These are phyloP conservation scores for Microcyclospora pomicola DNA, from an alignment of 2,329 filamentous ascomycete species.

Conservation along the genomic window DNA sequence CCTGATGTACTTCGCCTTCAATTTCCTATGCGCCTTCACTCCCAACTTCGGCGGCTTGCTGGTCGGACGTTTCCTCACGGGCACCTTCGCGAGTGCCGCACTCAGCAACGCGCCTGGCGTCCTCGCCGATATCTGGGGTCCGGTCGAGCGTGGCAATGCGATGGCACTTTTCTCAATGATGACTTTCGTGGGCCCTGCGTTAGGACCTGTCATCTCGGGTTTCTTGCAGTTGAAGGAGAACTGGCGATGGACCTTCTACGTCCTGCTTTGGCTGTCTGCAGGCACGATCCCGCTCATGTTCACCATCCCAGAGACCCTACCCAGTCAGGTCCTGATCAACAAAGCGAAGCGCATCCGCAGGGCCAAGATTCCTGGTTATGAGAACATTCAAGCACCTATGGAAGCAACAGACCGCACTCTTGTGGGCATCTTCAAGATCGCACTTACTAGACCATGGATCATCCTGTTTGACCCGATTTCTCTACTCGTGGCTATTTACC, in stretches of 20 bases:
- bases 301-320: constrained; percentile 46
- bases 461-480: constrained; percentile 43
- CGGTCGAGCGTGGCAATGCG: constrained; percentile 38
- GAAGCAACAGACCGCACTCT: constrained; percentile 35
- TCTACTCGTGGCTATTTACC: constrained; percentile 38
- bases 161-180: constrained; percentile 42
- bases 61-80: constrained; percentile 42
- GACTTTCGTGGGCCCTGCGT: constrained; percentile 40
- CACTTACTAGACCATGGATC: constrained; percentile 40
- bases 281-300: constrained; percentile 33
- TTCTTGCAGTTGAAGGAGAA: constrained; percentile 42
- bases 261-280: constrained; percentile 28
- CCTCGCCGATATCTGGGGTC: constrained; percentile 41
- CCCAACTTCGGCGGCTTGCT: constrained; percentile 40
- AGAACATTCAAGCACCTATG: constrained; percentile 36
- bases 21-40: constrained; percentile 14
- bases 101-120: constrained; percentile 35
- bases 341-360: constrained; percentile 40
- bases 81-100: constrained; percentile 39
- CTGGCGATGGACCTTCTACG: constrained; percentile 34
- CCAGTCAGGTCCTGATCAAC: constrained; percentile 36
- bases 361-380: constrained; percentile 37
- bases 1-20: constrained; percentile 30
- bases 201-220: constrained; percentile 42
- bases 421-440: constrained; percentile 35